Base-by-base conservation (phyloP, 2,329 filamentous ascomycete species). In the Lecanosticta acicola region DNA sequence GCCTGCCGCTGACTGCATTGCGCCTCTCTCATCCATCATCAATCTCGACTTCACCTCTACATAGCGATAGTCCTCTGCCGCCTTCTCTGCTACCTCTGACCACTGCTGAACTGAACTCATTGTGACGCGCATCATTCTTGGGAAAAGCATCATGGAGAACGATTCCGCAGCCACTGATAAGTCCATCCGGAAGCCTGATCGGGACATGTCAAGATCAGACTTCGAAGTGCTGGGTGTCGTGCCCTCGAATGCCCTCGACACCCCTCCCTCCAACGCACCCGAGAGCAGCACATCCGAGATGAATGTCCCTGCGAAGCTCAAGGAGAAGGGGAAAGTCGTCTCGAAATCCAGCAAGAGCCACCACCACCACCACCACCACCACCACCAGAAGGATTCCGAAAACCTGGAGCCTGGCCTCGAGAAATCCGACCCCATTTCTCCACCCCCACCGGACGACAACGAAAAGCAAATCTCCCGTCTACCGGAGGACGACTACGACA, bases 401-500 rank as follows among this genome's bases (percentile, higher is more conserved):
- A n/a, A n/a, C n/a, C n/a, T n/a, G 7, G 24, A 29, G 11, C 24
- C 24, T 11, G 11, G 24, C 24, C 5, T 29, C 24, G 24, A 29
- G 11, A 11, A 29, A 29, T 29, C 24, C 24, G 24, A 11, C 24
- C 24, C 11, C 24, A 29, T 29, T 5, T 11, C n/a, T n/a, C n/a
- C n/a, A n/a, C n/a, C n/a, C n/a, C n/a, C n/a, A n/a, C n/a, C n/a
- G n/a, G n/a, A n/a, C n/a, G n/a, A n/a, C n/a, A n/a, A n/a, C n/a
- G 14, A 37, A 37, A 19, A 16, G 35, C 13, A 34, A 14, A 39
- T 44, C n/a, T 38, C 42, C 3, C 14, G 16, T 7, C 37, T 39
- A 20, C 35, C 42, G 7, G 14, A 21, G 1, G 35, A 40, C 32
- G 43, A 45, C 24, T 45, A 39, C n/a, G 43, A 45, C 17, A 45